Evolutionary conservation across 345 rosid genomes (phyloP).

Genomic region (Gossypioides kirkii): DNA sequence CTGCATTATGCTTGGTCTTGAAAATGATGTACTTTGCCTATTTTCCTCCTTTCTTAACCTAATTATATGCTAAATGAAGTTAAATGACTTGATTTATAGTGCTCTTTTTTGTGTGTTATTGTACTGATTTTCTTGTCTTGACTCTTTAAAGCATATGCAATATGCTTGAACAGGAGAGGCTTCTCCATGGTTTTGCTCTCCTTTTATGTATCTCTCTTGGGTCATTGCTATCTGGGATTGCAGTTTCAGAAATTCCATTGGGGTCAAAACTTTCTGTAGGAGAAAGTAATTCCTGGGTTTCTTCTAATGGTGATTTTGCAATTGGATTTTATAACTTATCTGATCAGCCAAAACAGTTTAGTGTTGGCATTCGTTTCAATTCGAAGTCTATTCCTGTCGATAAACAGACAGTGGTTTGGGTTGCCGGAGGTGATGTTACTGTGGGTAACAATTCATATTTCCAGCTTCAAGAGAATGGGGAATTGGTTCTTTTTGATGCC

Average conservation of each 20-base stretch:
- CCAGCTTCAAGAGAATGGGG: constrained; percentile 52
- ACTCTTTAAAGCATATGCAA: constrained; percentile 21
- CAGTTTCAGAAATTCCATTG: constrained; percentile 45
- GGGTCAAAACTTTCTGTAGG: constrained; percentile 56
- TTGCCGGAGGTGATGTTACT: constrained; percentile 54
- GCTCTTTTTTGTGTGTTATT: constrained; percentile 1
- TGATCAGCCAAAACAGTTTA: constrained; percentile 51
- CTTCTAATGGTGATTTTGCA: constrained; percentile 61
- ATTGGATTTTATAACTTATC: constrained; percentile 53
- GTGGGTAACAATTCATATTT: constrained; percentile 62
- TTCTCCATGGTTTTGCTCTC: constrained; percentile 23
- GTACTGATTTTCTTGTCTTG: constrained; percentile 12
- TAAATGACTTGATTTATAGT: not conserved
- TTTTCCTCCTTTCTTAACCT: constrained; percentile 1
- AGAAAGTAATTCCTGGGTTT: constrained; percentile 56
- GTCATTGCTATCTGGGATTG: constrained; percentile 30
- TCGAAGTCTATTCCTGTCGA: constrained; percentile 47
- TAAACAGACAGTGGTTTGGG: constrained; percentile 60
- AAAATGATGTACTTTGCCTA: constrained; percentile 11
- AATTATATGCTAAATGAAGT: constrained; percentile 4
- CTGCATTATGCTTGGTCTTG: constrained; percentile 23
- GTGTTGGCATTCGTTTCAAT: constrained; percentile 71
- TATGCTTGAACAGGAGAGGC: constrained; percentile 30
- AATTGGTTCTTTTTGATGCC: constrained; percentile 62
- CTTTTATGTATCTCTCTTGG: constrained; percentile 34